Percentiles rank a stretch among this genome's conserved stretches.
Conservation (phyloP, 2,329 filamentous ascomycete species). For the Huntiella moniliformis region DNA sequence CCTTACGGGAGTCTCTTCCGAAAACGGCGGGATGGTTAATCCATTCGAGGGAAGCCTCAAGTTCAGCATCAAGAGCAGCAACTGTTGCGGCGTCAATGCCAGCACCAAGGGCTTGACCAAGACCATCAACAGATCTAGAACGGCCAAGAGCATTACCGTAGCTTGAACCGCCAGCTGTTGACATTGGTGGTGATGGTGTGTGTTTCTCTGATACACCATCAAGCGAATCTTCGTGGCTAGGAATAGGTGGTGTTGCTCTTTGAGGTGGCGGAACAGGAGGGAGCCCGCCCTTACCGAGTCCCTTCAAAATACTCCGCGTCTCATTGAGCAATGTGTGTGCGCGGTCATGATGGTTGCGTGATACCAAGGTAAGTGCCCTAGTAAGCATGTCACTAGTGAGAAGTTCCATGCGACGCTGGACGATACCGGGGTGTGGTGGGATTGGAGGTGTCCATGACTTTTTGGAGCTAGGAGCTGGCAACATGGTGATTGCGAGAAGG, state of each 20-base stretch:
- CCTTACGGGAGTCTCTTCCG: constrained; percentile 80
- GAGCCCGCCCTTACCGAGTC: constrained; percentile 81
- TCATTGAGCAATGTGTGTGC: constrained; percentile 84
- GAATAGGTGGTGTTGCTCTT: constrained; percentile 20
- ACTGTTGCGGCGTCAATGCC: constrained; percentile 77
- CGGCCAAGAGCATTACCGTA: constrained; percentile 27
- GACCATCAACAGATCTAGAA: constrained; percentile 35
- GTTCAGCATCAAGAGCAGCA: constrained; percentile 70
- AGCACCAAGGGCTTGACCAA: constrained; percentile 35
- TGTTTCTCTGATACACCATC: constrained; percentile 28
- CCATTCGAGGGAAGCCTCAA: constrained; percentile 86
- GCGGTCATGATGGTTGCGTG: constrained; percentile 79
- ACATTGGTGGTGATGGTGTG: constrained; percentile 35
- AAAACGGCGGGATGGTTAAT: constrained; percentile 95
- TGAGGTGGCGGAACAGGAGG: constrained; percentile 60
- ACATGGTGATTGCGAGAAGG: constrained; percentile 85
- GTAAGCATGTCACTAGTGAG: constrained; percentile 97
- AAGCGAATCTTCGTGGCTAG: not conserved
- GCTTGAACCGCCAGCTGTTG: constrained; percentile 24
- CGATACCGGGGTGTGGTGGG: constrained; percentile 82
- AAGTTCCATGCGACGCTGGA: constrained; percentile 92
- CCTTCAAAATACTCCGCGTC: constrained; percentile 87
- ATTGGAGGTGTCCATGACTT: constrained; percentile 64
- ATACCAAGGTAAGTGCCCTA: constrained; percentile 74
- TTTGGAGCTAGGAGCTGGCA: constrained; percentile 50